Percentiles rank a stretch among this genome's conserved stretches.
phyloP scores from a whole-genome alignment of 163 green algal species.

The Scenedesmus sp. region DNA sequence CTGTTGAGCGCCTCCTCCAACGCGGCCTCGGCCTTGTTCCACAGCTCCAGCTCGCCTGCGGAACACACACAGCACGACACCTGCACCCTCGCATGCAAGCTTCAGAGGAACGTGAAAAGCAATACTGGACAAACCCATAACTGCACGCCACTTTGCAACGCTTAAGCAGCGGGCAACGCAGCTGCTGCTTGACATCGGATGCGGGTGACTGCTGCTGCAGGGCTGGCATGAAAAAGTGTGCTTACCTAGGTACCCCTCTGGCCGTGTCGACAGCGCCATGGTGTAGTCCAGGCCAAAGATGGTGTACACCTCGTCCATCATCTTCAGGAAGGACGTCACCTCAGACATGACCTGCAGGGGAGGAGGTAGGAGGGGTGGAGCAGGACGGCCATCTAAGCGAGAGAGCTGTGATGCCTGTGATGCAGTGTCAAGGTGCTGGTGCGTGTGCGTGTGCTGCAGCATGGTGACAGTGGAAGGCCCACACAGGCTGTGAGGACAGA shows the following conservation, averaged over 20 bases:
- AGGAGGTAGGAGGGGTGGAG: background rate
- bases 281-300: slow-evolving; percentile 96
- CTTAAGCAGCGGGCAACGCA: too few relatives aligned
- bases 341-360: slow-evolving; percentile 80
- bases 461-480: too few relatives aligned
- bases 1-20: slow-evolving; percentile 84
- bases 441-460: too few relatives aligned
- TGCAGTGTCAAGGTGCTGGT: too few relatives aligned
- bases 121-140: too few relatives aligned
- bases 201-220: background rate
- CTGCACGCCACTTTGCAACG: too few relatives aligned
- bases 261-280: slow-evolving; percentile 95
- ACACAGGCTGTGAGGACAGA: too few relatives aligned
- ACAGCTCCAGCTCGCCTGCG: slow-evolving; percentile 88
- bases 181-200: background rate
- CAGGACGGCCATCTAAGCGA: too few relatives aligned
- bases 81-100: too few relatives aligned
- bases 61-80: background rate
- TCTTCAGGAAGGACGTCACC: slow-evolving; percentile 86
- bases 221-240: background rate
- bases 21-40: slow-evolving; percentile 89
- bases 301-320: slow-evolving; percentile 96
- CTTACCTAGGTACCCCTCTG: slow-evolving; percentile 88
- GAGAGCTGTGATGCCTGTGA: too few relatives aligned
- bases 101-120: too few relatives aligned